Percentiles rank a stretch among this genome's conserved stretches.
Conservation (phyloP, 805 yeast genomes). For the Nakazawaea wyomingensis region DNA sequence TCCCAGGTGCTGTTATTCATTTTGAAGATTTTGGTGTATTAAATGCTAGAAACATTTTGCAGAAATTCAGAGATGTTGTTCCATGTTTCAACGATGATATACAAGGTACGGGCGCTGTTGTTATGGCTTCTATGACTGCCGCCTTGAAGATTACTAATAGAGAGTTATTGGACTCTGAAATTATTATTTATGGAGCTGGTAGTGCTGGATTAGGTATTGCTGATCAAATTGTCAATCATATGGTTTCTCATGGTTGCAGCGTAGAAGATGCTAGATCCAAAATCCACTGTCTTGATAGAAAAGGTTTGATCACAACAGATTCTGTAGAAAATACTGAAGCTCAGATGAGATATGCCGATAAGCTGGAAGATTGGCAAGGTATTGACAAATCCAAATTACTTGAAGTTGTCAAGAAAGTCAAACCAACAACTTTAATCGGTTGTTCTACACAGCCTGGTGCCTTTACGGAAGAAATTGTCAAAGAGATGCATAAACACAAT, state of each 20-base stretch:
- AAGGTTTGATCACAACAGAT: constrained; percentile 69
- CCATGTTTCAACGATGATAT: constrained; percentile 97
- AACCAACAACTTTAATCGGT: constrained; percentile 92
- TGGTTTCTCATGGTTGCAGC: constrained; percentile 77
- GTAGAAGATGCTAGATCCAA: constrained; percentile 65
- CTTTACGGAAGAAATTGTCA: constrained; percentile 78
- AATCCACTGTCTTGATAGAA: constrained; percentile 78
- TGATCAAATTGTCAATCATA: constrained; percentile 85
- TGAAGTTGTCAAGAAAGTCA: constrained; percentile 61
- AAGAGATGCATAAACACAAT: constrained; percentile 85
- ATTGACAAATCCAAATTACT: constrained; percentile 62
- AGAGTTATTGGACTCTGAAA: constrained; percentile 53
- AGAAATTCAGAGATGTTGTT: constrained; percentile 62
- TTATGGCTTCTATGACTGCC: constrained; percentile 90
- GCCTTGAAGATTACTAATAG: constrained; percentile 77
- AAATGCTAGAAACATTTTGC: constrained; percentile 81
- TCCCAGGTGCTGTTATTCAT: constrained; percentile 89
- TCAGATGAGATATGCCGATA: constrained; percentile 71
- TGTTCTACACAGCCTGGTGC: constrained; percentile 96
- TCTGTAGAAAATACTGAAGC: constrained; percentile 42
- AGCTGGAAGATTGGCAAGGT: constrained; percentile 67
- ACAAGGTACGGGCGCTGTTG: constrained; percentile 99
- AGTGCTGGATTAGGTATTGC: constrained; percentile 97
- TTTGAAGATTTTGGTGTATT: constrained; percentile 95
- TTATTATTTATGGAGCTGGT: constrained; percentile 92